phyloP scores from a whole-genome alignment of 2,329 filamentous ascomycete genomes.

The Pseudopithomyces chartarum region DNA sequence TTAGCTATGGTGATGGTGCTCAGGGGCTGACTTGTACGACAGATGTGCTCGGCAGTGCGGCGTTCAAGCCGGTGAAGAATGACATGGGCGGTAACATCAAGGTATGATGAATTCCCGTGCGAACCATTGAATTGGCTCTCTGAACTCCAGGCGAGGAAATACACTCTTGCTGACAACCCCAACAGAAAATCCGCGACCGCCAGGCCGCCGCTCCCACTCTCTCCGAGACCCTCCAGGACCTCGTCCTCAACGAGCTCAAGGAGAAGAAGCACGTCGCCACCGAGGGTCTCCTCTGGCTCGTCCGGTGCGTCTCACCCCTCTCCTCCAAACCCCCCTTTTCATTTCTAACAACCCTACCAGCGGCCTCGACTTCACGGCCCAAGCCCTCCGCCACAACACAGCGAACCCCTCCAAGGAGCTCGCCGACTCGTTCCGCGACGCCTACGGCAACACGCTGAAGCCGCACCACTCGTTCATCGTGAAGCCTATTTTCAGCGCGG shows the following conservation, averaged over 20 bases:
- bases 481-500: conserved; percentile 90
- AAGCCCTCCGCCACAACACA: conserved; percentile 80
- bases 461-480: conserved; percentile 87
- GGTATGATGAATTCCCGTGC: conserved; percentile 53
- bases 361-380: conserved; percentile 90
- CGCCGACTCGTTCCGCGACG: conserved; percentile 79
- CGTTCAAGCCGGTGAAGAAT: conserved; percentile 88
- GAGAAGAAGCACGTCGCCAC: conserved; percentile 85
- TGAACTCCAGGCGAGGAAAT: neutral
- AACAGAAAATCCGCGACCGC: conserved; percentile 85
- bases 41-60: conserved; percentile 69
- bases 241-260: conserved; percentile 86
- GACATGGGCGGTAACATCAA: conserved; percentile 93
- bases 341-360: conserved; percentile 52
- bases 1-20: no score
- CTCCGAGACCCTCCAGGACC: conserved; percentile 82
- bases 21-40: conserved; percentile 5
- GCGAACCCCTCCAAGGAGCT: conserved; percentile 74
- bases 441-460: conserved; percentile 87
- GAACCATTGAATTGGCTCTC: neutral
- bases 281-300: conserved; percentile 89
- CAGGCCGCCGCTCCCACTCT: conserved; percentile 77
- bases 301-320: conserved; percentile 64
- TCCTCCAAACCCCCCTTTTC: no score
- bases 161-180: conserved; percentile 1